These are phyloP conservation scores for Citrullus mucosospermus DNA, from an alignment of 306 rosid genomes.

Conservation along the genomic window DNA sequence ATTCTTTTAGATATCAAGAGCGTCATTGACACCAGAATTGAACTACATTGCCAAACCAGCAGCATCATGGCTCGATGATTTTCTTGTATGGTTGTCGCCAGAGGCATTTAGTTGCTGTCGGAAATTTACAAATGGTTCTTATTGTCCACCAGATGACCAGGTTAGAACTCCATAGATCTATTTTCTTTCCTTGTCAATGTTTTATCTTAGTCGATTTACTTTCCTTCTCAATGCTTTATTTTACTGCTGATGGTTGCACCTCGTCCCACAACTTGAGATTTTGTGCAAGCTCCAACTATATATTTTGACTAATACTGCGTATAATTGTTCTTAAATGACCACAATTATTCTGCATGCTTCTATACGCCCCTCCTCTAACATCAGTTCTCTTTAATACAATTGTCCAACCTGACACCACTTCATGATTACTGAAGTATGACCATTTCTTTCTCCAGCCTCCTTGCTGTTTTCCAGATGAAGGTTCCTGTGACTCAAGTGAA, in stretches of 20 bases:
- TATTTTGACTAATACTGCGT: background rate
- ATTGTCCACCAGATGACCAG: constrained; percentile 98
- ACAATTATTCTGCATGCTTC: background rate
- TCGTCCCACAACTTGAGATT: background rate
- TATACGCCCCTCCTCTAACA: background rate
- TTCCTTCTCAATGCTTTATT: background rate
- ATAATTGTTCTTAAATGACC: background rate
- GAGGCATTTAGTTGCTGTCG: constrained; percentile 99
- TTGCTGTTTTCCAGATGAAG: constrained; percentile 82
- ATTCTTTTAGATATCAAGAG: constrained; percentile 63
- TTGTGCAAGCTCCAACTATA: background rate
- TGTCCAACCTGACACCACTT: background rate
- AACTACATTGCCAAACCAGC: constrained; percentile 96
- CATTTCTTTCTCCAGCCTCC: constrained; percentile 58
- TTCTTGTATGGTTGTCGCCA: constrained; percentile 95
- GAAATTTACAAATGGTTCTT: constrained; percentile 73
- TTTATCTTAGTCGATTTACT: background rate
- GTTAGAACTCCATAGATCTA: constrained; percentile 24
- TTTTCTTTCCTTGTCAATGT: constrained; percentile 2
- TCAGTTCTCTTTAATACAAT: background rate
- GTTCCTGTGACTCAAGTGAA: constrained; percentile 54
- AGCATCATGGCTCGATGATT: constrained; percentile 99
- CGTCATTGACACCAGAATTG: constrained; percentile 59
- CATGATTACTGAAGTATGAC: constrained; percentile 20
- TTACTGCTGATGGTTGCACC: background rate